phyloP scores from a whole-genome alignment of 1,139 yeast genomes.

The Protomyces lactucae-debilis region DNA sequence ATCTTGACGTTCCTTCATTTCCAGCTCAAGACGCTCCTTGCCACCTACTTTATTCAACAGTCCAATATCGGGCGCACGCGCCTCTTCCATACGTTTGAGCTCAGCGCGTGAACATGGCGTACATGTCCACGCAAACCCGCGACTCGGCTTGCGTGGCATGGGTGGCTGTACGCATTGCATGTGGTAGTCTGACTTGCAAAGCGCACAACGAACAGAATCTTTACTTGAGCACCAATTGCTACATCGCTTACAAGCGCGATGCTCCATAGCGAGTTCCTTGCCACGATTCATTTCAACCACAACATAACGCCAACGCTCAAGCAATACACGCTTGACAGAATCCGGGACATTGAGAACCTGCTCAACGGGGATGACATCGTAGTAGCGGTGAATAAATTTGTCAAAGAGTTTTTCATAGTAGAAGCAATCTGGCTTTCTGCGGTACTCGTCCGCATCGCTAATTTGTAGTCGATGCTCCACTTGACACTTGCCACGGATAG shows the following conservation, averaged over 20 bases:
- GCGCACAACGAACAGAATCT: constrained; percentile 80
- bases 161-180: constrained; percentile 88
- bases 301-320: constrained; percentile 65
- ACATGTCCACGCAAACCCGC: constrained; percentile 95
- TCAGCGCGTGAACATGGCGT: constrained; percentile 59
- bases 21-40: constrained; percentile 1
- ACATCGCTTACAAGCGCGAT: constrained; percentile 70
- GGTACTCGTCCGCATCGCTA: constrained; percentile 53
- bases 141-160: constrained; percentile 65
- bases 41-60: neutral
- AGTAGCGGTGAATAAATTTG: constrained; percentile 76
- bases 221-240: constrained; percentile 74
- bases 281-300: constrained; percentile 70
- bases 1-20: neutral
- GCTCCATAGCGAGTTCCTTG: constrained; percentile 58
- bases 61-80: constrained; percentile 32
- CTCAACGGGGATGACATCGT: constrained; percentile 66
- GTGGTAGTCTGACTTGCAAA: constrained; percentile 66
- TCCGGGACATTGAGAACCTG: constrained; percentile 54
- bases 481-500: constrained; percentile 69
- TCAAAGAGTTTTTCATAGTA: constrained; percentile 85
- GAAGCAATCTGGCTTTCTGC: constrained; percentile 61
- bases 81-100: constrained; percentile 41
- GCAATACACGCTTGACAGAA: constrained; percentile 58
- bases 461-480: constrained; percentile 68